Conservation (phyloP, 805 yeast species). For the Metschnikowia borealis region DNA sequence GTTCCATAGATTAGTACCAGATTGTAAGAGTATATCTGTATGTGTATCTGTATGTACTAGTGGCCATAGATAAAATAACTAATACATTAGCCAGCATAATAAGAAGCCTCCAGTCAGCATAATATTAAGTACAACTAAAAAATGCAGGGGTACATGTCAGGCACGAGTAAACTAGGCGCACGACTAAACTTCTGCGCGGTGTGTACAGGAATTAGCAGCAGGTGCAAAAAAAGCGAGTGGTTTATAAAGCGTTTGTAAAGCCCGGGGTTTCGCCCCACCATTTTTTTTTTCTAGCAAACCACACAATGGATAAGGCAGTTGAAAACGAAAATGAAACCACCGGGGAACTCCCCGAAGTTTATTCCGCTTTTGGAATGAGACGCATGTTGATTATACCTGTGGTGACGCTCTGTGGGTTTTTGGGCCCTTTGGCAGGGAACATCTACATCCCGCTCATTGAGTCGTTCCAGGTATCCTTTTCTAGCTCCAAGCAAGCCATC, state of each 20-base stretch:
- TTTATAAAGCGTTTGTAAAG: background rate
- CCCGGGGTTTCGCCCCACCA: background rate
- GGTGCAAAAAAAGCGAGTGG: background rate
- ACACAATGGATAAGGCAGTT: background rate
- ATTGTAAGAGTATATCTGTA: no score
- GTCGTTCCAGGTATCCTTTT: conserved; percentile 36
- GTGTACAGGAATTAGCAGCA: background rate
- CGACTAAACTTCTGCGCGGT: background rate
- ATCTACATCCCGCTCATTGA: conserved; percentile 55
- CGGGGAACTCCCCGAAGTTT: background rate
- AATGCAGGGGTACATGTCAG: background rate
- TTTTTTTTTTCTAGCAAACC: background rate
- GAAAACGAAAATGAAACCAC: background rate
- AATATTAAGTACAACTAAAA: background rate
- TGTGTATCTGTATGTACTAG: no score
- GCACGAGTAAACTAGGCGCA: background rate
- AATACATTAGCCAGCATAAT: no score
- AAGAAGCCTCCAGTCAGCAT: background rate
- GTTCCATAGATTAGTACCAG: no score
- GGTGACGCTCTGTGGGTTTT: conserved; percentile 46
- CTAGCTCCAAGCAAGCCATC: conserved; percentile 39
- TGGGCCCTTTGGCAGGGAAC: conserved; percentile 57
- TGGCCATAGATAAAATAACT: no score
- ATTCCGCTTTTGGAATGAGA: conserved; percentile 8
- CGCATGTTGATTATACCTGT: conserved; percentile 31